These are phyloP conservation scores for Limnomonas spitsbergensis DNA, from an alignment of 139 green algal species.

Conservation along the genomic window DNA sequence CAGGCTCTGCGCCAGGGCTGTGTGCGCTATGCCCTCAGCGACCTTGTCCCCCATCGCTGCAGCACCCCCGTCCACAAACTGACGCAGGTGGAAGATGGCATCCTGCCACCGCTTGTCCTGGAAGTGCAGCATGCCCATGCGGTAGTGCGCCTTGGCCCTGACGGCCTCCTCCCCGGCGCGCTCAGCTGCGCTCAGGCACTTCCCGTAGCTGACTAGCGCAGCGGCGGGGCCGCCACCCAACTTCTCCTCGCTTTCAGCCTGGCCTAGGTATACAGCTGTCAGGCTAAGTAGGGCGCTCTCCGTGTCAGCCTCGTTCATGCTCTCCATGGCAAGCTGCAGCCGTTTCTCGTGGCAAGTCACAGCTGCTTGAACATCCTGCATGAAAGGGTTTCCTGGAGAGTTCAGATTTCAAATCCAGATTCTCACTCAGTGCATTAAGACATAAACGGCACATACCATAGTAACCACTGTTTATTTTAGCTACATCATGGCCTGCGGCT, in stretches of 20 bases:
- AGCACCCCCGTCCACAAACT: conserved; percentile 26
- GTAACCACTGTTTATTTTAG: too few relatives aligned
- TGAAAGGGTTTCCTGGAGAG: too few relatives aligned
- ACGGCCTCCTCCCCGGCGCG: conserved; percentile 33
- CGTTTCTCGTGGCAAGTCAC: conserved; percentile 53
- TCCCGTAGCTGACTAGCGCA: conserved; percentile 36
- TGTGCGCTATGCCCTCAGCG: conserved; percentile 53
- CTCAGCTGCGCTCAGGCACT: conserved; percentile 46
- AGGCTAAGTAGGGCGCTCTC: conserved; percentile 36
- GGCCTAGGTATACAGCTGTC: conserved; percentile 43
- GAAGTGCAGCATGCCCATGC: conserved; percentile 52
- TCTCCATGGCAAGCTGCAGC: conserved; percentile 35
- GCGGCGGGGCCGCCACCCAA: conserved; percentile 16
- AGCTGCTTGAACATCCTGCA: conserved; percentile 32
- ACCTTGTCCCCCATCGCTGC: conserved; percentile 36
- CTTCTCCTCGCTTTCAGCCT: conserved; percentile 48
- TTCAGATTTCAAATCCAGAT: too few relatives aligned
- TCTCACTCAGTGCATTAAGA: too few relatives aligned
- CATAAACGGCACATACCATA: too few relatives aligned
- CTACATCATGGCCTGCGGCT: too few relatives aligned
- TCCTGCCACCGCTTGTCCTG: conserved; percentile 39
- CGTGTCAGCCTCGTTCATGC: conserved; percentile 21
- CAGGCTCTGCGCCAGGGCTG: conserved; percentile 48
- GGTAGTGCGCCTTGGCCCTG: conserved; percentile 43
- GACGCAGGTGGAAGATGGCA: conserved; percentile 36